Base-by-base conservation (phyloP, 495 filamentous ascomycete genomes). In the Aspergillus avenaceus region DNA sequence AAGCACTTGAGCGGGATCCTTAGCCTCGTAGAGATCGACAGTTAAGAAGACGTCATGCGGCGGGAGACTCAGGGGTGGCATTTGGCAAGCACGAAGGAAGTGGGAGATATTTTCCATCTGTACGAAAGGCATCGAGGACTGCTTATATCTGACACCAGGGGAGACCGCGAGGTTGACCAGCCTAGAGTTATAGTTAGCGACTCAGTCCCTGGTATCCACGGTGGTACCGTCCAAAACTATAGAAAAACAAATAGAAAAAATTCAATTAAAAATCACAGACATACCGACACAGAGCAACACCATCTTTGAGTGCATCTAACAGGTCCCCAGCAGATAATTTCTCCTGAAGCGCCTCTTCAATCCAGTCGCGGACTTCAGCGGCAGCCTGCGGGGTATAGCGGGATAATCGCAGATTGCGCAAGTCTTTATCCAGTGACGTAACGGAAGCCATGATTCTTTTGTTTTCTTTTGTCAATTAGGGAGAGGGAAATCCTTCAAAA, bases 51-150 rank as follows among this genome's bases (percentile, higher is more conserved):
- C 80, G 64, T 99, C 95, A 72, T 97, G 95, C 4, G 92, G 82
- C 25, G 89, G 90, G 29, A 99, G 80, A 64, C 83, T 88, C 26
- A 99, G 75, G 3, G 95, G 93, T 23, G 87, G 82, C 31, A 76
- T 70, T 65, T 95, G 86, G 70, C 90, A 90, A 42, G 90, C 88
- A 56, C 82, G 84, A 41, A 99, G 84, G 72, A 97, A 99, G 63
- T 93, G 88, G 8, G 92, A 95, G 61, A 99, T 96, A 59, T 99
- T 97, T 65, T 99, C 93, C 93, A 96, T 97, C 69, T 97, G 95
- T 26, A 97, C 91, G 68, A 98, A 98, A 3, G 93, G 93, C 91
- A 97, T 97, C 22, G 83, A 61, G 0, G 89, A 95, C 50, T 82
- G 76, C 69, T 96, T 96, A 68, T 77, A 87, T 44, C 75, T 76